Percentiles rank a stretch among this genome's conserved stretches.
phyloP scores from a whole-genome alignment of 805 yeast genomes.

The Phaffomyces thermotolerans region DNA sequence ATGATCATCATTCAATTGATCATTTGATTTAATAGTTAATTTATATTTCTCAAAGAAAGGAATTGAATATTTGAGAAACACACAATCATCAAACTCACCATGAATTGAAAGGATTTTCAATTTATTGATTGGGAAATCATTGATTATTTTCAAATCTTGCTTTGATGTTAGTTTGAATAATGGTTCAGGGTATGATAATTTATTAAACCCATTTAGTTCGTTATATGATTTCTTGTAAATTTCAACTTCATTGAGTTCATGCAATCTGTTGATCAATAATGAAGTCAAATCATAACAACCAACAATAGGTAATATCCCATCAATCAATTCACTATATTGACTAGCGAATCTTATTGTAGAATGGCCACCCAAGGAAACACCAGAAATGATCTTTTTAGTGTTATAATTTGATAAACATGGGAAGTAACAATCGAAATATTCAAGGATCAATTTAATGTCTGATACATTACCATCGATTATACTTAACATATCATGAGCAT shows the following conservation, averaged over 20 bases:
- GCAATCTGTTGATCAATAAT: constrained; percentile 11
- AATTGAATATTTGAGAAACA: constrained; percentile 8
- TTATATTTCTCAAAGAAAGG: constrained; percentile 10
- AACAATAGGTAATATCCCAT: constrained; percentile 17
- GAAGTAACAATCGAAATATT: constrained; percentile 12
- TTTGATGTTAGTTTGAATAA: constrained; percentile 8
- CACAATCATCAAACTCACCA: constrained; percentile 15
- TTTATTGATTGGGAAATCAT: constrained; percentile 6
- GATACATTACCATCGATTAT: constrained; percentile 14
- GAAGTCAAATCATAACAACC: constrained; percentile 18
- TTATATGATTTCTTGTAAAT: neutral
- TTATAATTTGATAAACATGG: constrained; percentile 5
- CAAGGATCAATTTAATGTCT: constrained; percentile 15
- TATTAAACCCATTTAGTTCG: neutral
- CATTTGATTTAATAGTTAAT: neutral
- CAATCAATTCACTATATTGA: constrained; percentile 10
- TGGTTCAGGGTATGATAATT: neutral
- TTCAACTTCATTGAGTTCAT: neutral
- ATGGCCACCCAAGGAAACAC: constrained; percentile 24
- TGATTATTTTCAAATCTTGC: constrained; percentile 12
- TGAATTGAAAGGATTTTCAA: constrained; percentile 16
- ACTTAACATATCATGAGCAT: constrained; percentile 16
- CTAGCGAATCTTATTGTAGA: constrained; percentile 12
- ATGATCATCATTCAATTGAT: neutral
- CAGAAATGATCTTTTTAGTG: constrained; percentile 8